Base-by-base conservation (phyloP, 2,329 filamentous ascomycete genomes). In the Fusarium coicis region DNA sequence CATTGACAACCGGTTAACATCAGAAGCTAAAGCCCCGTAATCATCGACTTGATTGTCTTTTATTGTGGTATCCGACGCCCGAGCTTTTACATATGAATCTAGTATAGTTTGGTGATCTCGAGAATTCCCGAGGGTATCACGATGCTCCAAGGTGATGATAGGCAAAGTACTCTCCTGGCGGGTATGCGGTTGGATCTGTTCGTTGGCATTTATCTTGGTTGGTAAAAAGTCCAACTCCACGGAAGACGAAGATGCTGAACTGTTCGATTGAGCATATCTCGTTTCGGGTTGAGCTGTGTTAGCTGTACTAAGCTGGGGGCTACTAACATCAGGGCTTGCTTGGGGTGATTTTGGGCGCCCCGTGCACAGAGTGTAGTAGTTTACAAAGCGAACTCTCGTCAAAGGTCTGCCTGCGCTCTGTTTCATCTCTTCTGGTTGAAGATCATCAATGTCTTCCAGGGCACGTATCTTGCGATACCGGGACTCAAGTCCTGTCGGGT, bases 291-390 rank as follows among this genome's bases (percentile, higher is more conserved):
- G 65, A 11, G 43, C 53, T 40, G 42, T n/a, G 40, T 40, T 26
- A 15, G 70, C 70, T 10, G 44, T 47, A 28, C 56, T 66, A 7
- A 56, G 36, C 5, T 67, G 44, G 12, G 61, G 63, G 11, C 67
- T 61, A 2, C 60, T 54, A 10, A 68, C 18, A 34, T 77, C 76
- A 19, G 77, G 72, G 5, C 57, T 64, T 11, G 58, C 10, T 37
- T 78, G 78, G 23, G 77, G 74, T 9, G 72, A 60, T 74, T 93
- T 95, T 5, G 87, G 87, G 66, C 90, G 87, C 7, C 95, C 95
- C 15, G 92, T 92, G 73, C 93, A 95, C n/a, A 93, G 88, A 2
- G 95, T 97, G 79, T 96, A 97, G 80, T 97, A 97, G 79, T 97
- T 97, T 64, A 94, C 87, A 77, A 97, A 97, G 21, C 94, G 88